phyloP scores from a whole-genome alignment of 2,329 filamentous ascomycete genomes.

The Calonectria pseudoturangicola region DNA sequence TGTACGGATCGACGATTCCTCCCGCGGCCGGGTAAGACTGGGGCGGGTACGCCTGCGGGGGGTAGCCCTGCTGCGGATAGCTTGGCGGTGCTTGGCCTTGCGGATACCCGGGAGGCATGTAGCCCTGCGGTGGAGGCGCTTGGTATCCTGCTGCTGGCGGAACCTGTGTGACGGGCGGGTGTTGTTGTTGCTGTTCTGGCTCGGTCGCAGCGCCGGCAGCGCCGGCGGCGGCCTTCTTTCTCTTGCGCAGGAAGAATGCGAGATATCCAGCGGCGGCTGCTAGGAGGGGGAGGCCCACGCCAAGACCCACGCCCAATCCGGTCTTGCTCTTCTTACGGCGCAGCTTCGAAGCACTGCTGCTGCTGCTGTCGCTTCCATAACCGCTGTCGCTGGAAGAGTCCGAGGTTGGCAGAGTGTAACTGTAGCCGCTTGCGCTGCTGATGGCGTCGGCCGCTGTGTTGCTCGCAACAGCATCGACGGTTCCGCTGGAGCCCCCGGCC shows the following conservation, averaged over 20 bases:
- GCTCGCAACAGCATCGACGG: neutral
- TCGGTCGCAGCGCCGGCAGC: neutral
- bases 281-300: conserved; percentile 28
- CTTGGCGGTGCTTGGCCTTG: conserved; percentile 15
- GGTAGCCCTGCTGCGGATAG: conserved; percentile 31
- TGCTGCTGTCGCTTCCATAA: neutral
- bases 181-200: neutral
- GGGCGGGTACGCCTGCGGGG: conserved; percentile 23
- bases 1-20: conserved; percentile 22
- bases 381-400: neutral
- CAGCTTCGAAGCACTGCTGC: neutral
- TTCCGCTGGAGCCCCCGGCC: neutral
- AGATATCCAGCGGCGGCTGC: conserved; percentile 26
- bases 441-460: neutral
- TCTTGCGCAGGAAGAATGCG: conserved; percentile 26
- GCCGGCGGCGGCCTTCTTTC: neutral
- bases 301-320: conserved; percentile 29
- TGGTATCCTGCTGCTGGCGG: conserved; percentile 22
- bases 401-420: too few species aligned
- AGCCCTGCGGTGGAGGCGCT: conserved; percentile 10
- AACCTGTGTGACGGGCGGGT: neutral
- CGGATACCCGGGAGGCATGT: neutral
- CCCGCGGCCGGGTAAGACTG: conserved; percentile 4
- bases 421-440: too few species aligned
- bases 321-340: conserved; percentile 15